Evolutionary conservation across 169 alveolate species (phyloP).

Genomic region (Plasmodium sp.): DNA sequence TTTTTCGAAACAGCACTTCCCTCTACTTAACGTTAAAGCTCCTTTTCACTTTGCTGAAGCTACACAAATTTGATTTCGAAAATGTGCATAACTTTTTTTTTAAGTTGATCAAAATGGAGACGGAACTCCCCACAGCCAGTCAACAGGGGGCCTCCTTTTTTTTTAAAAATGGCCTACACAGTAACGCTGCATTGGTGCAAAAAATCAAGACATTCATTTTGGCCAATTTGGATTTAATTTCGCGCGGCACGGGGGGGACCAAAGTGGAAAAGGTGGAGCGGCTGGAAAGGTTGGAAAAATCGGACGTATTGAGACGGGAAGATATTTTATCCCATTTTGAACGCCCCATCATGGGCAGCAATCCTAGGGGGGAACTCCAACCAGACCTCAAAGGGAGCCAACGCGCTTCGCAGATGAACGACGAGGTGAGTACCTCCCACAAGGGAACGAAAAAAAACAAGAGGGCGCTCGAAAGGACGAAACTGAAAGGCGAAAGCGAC

Average conservation of each 20-base stretch:
- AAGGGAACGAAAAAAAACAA: background rate
- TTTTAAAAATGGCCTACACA: constrained; percentile 12
- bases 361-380: background rate
- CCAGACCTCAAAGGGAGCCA: background rate
- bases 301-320: background rate
- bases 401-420: background rate
- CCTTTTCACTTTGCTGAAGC: constrained; percentile 15
- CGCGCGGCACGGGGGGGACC: background rate
- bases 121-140: background rate
- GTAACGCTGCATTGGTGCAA: background rate
- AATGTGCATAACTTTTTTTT: constrained; percentile 58
- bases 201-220: constrained; percentile 54
- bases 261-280: constrained; percentile 5
- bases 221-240: constrained; percentile 19
- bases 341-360: background rate
- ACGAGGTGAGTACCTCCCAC: background rate
- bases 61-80: constrained; percentile 25
- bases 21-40: constrained; percentile 37
- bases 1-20: constrained; percentile 39
- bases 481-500: background rate
- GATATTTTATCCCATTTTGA: background rate
- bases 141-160: constrained; percentile 11
- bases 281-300: background rate
- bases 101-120: constrained; percentile 10
- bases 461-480: background rate